Conservation (phyloP, 148 eudicot species). For the Heliosperma pusillum region DNA sequence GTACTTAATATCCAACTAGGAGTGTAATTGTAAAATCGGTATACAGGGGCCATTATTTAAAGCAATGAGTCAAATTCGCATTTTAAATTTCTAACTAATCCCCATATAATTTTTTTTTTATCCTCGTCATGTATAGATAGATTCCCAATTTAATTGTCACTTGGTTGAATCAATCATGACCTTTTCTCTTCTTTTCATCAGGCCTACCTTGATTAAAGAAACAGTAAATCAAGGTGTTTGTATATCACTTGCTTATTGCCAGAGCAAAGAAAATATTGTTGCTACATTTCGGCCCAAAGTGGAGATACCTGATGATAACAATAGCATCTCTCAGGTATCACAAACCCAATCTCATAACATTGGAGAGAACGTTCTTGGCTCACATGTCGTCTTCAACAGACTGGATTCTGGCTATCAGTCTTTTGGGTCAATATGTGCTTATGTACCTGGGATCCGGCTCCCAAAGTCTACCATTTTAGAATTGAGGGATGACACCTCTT, state of each 20-base stretch:
- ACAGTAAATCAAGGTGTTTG: slow-evolving; percentile 80
- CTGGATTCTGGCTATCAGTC: slow-evolving; percentile 35
- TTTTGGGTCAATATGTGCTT: slow-evolving; percentile 45
- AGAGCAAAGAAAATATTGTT: slow-evolving; percentile 46
- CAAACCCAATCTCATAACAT: slow-evolving; percentile 33
- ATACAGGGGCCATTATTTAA: too few relatives aligned
- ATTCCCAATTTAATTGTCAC: background rate
- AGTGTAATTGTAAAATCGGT: too few relatives aligned
- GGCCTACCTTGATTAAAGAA: slow-evolving; percentile 60
- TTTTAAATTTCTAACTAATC: background rate
- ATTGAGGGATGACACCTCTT: slow-evolving; percentile 26
- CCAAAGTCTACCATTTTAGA: slow-evolving; percentile 64
- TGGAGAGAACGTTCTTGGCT: slow-evolving; percentile 56
- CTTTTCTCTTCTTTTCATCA: slow-evolving; percentile 23
- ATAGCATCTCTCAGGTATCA: slow-evolving; percentile 41
- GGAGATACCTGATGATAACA: slow-evolving; percentile 31
- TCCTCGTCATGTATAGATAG: background rate
- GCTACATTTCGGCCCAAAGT: slow-evolving; percentile 87
- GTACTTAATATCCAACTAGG: too few relatives aligned
- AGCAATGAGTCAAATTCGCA: background rate
- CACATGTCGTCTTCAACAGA: slow-evolving; percentile 51
- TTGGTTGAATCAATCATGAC: background rate
- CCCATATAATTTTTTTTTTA: background rate
- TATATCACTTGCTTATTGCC: slow-evolving; percentile 73
- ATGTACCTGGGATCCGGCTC: slow-evolving; percentile 62